Percentiles rank a stretch among this genome's conserved stretches.
phyloP scores from a whole-genome alignment of 73 alveolate species.

The Tetrahymena borealis region DNA sequence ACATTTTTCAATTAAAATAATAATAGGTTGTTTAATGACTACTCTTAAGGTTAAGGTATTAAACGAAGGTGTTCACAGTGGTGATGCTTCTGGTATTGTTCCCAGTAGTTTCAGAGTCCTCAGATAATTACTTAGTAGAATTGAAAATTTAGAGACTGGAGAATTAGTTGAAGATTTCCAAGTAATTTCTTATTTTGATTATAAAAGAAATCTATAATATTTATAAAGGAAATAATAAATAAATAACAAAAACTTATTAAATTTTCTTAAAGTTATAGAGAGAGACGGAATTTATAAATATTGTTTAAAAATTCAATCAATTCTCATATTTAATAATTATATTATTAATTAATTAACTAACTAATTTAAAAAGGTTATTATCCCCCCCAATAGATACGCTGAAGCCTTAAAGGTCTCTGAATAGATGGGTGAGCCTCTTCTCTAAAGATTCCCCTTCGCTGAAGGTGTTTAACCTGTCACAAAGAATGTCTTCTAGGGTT shows the following conservation, averaged over 20 bases:
- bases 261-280: no score
- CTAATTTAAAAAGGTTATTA: background rate
- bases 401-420: background rate
- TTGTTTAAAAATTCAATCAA: no score
- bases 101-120: conserved; percentile 88
- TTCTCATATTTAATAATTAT: background rate
- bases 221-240: conserved; percentile 43
- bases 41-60: conserved; percentile 70
- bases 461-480: background rate
- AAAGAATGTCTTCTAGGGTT: background rate
- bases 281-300: no score
- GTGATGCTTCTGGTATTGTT: conserved; percentile 84
- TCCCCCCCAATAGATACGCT: background rate
- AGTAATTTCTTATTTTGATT: background rate
- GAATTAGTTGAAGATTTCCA: conserved; percentile 46
- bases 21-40: conserved; percentile 70
- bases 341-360: no score
- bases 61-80: conserved; percentile 80
- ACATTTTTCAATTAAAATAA: conserved; percentile 69
- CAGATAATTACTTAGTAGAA: conserved; percentile 73
- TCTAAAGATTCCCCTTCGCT: background rate
- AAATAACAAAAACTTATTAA: conserved; percentile 43
- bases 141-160: conserved; percentile 80
- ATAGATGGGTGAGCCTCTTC: background rate
- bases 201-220: conserved; percentile 14